Base-by-base conservation (phyloP, 1,139 yeast species). In the Saccharomyces hybrid region DNA sequence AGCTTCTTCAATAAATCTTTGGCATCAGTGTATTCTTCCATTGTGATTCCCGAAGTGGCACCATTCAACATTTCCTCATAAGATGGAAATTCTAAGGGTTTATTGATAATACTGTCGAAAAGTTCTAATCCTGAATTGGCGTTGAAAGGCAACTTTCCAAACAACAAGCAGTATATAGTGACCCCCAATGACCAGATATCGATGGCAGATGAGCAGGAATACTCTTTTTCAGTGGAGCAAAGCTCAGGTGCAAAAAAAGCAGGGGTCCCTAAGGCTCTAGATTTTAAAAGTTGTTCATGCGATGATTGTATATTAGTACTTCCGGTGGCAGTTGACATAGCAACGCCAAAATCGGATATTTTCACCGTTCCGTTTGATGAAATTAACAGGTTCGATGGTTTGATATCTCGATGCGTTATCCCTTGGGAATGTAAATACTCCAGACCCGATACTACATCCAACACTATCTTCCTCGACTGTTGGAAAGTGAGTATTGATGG, bases 141-240 rank as follows among this genome's bases (percentile, higher is more conserved):
- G 66, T 84, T 83, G 68, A 93, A 95, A 1, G 99, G 99, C 47
- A 93, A 81, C 58, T 79, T 77, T 8, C 99, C 99, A 72, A 88
- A 93, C 25, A 93, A 70, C 47, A 95, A 74, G 69, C 99, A 91
- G 68, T 84, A 93, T 23, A 95, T 73, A 0, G 99, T 93, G 1
- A 93, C 91, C 3, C 99, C 99, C 38, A 91, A 71, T 0, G 99
- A 97, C 99, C 99, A 95, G 14, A 91, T 85, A 70, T 91, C 98
- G 55, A 91, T 88, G 68, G 88, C 88, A 42, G 58, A 64, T 1
- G 72, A 67, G 20, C 73, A 66, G 49, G 72, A 71, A 42, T 73
- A 68, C 49, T 72, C 73, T 44, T 69, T 67, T 48, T 59, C 59
- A 11, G 67, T 68, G 29, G 66, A 49, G 49, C 71, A 67, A 28